phyloP scores from a whole-genome alignment of 306 rosid species.

The Purshia tridentata region DNA sequence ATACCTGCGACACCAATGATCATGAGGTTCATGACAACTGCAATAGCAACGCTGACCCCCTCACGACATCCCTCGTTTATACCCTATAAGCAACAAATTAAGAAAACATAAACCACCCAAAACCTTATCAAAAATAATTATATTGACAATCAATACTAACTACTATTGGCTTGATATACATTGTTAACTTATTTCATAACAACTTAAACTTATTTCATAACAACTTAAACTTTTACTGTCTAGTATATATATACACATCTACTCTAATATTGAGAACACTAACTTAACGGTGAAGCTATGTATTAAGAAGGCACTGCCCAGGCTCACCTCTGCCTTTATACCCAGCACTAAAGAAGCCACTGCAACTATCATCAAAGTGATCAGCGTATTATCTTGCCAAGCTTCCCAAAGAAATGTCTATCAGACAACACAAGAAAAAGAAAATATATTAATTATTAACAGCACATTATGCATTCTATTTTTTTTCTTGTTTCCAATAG shows the following conservation, averaged over 20 bases:
- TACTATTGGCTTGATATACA: not conserved
- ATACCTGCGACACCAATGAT: too few relatives aligned
- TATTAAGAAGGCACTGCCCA: not conserved
- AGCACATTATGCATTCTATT: not conserved
- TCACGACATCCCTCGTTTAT: constrained; percentile 91
- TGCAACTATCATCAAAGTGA: constrained; percentile 83
- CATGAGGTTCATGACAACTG: constrained; percentile 45
- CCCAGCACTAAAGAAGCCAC: constrained; percentile 88
- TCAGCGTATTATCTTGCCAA: constrained; percentile 82
- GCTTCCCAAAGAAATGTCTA: constrained; percentile 95
- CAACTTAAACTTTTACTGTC: too few relatives aligned
- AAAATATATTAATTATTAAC: not conserved
- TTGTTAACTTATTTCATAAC: too few relatives aligned
- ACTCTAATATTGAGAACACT: too few relatives aligned
- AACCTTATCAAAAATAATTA: constrained; percentile 1
- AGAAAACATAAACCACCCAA: constrained; percentile 9
- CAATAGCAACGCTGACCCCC: constrained; percentile 92
- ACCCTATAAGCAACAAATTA: constrained; percentile 56
- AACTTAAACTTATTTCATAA: too few relatives aligned
- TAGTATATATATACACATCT: too few relatives aligned
- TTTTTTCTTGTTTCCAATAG: not conserved
- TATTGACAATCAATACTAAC: not conserved
- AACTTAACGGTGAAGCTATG: too few relatives aligned
- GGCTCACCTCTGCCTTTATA: constrained; percentile 76
- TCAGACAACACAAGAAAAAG: constrained; percentile 19